Base-by-base conservation (phyloP, 129 eudicot species). In the Chrysanthemum makinoi region DNA sequence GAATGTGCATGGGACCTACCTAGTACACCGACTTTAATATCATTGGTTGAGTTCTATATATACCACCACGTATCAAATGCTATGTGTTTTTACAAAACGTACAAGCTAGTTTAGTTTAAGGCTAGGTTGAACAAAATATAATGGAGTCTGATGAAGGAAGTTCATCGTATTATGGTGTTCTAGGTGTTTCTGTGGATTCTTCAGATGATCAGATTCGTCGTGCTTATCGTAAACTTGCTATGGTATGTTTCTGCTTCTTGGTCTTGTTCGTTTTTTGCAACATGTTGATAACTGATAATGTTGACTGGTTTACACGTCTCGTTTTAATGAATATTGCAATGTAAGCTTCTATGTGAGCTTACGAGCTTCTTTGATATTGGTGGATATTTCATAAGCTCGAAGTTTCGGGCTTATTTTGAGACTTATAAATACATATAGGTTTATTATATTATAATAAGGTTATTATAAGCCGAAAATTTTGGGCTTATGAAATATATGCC, bases 151-250 rank as follows among this genome's bases (percentile, higher is more conserved):
- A 62, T 47, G 15, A 67, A 66, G 68, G 15, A 13, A 68, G 62
- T 19, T 39, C 66, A 3, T 86, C 92, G 20, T 93, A 89, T 77
- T 94, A 89, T 48, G 17, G 49, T 39, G 47, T 90, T 72, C 89
- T 94, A 5, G 99, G 97, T 10, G 90, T 89, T 18, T 35, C 60
- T 9, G n/a, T 46, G 6, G 75, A 80, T 54, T 79, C 96, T 4
- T 85, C 97, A 2, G 79, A 70, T 17, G 91, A 90, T 6, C 87
- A 94, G 56, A 90, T 94, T 65, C 87, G 91, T 4, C 90, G 93
- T 24, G 97, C 96, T 44, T 94, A 94, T 77, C 91, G 93, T 10
- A 90, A 82, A 57, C 89, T 94, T 10, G 98, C 97, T 6, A 94
- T 87, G 97, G 99, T 94, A 83, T 20, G 67, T 22, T 18, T 58